Conservation (phyloP, 306 rosid species). For the Castanea sativa region DNA sequence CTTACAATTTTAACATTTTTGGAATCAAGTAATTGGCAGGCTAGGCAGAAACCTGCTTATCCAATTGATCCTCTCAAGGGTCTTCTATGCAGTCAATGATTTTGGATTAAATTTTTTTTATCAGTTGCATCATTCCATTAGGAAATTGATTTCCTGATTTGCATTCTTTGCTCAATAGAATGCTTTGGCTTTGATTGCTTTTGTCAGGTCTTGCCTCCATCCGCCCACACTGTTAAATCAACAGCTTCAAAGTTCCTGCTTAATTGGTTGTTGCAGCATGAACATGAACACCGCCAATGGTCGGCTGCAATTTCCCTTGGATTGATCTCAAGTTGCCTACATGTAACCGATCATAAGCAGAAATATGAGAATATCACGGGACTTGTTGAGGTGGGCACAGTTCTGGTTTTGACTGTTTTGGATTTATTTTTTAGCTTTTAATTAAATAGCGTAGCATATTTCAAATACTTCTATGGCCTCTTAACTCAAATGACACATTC, state of each 20-base stretch:
- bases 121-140: neutral
- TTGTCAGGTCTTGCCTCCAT: slow-evolving; percentile 79
- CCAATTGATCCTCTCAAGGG: neutral
- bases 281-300: slow-evolving; percentile 90
- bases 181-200: slow-evolving; percentile 17
- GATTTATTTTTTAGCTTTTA: neutral
- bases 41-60: neutral
- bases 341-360: slow-evolving; percentile 86
- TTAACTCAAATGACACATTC: no score
- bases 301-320: slow-evolving; percentile 95
- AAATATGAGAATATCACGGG: slow-evolving; percentile 73
- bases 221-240: slow-evolving; percentile 83
- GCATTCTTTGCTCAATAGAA: neutral
- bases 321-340: slow-evolving; percentile 82
- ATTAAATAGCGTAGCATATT: neutral
- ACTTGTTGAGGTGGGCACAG: slow-evolving; percentile 69
- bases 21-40: neutral
- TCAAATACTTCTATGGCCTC: neutral
- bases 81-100: neutral
- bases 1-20: neutral
- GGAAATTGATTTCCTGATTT: neutral
- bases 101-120: neutral
- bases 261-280: slow-evolving; percentile 87
- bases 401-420: neutral
- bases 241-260: slow-evolving; percentile 87